These are phyloP conservation scores for Corylus heterophylla DNA, from an alignment of 306 rosid genomes.

Conservation along the genomic window DNA sequence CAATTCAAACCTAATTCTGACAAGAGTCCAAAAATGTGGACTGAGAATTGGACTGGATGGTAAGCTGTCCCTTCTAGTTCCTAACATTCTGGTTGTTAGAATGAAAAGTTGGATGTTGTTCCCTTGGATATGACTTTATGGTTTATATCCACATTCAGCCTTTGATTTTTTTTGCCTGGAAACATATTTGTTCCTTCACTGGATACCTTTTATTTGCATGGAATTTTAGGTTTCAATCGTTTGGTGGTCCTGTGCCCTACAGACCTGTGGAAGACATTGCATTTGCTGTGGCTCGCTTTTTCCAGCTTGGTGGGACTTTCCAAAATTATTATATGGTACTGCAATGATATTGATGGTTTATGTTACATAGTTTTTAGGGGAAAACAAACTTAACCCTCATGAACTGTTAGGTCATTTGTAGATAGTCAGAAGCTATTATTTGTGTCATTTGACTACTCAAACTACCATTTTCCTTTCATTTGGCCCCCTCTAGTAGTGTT, in stretches of 20 bases:
- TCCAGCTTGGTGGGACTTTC: constrained; percentile 88
- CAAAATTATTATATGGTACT: constrained; percentile 94
- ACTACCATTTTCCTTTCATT: too few relatives aligned
- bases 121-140: constrained; percentile 13
- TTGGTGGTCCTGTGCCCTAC: constrained; percentile 77
- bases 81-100: constrained; percentile 4
- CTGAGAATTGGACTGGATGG: constrained; percentile 96
- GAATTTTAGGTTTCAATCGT: constrained; percentile 65
- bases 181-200: background rate
- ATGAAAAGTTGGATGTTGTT: constrained; percentile 13
- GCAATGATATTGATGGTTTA: constrained; percentile 14
- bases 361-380: background rate
- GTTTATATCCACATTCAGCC: background rate
- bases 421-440: too few relatives aligned
- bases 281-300: constrained; percentile 88
- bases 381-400: too few relatives aligned
- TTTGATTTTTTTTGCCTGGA: constrained; percentile 7
- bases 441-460: too few relatives aligned
- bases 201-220: constrained; percentile 8
- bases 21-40: constrained; percentile 86
- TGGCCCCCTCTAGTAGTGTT: too few relatives aligned
- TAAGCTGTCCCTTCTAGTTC: constrained; percentile 28
- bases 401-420: too few relatives aligned
- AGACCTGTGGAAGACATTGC: constrained; percentile 94
- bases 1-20: constrained; percentile 80